Evolutionary conservation across 345 rosid species (phyloP), one percentile per base, ranked within the genome.

Genomic region (Ailanthus altissimus): DNA sequence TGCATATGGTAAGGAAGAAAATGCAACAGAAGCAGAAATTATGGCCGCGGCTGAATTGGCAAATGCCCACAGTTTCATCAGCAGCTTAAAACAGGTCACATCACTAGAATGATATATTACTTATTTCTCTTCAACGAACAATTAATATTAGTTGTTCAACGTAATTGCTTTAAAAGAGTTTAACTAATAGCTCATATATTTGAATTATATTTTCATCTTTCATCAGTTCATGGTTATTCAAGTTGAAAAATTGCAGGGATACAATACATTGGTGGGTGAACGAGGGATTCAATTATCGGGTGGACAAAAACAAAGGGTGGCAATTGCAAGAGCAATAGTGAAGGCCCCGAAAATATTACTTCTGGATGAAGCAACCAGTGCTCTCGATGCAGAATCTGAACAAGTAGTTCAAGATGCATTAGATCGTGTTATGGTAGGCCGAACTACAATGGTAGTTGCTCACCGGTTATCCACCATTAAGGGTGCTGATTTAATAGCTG

Each of bases 231-330:
- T 4, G n/a, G 20, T 20, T n/a, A 54, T n/a, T 54, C 0, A 15
- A 51, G 1, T 15, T 5, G 21, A 4, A 8, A 16, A 53, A 49
- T 49, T 20, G 58, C 9, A 54, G 58, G 58, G 58, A 18, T 54
- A 54, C 2, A 8, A 54, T 9, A 54, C 58, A 2, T 0, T 16
- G 58, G 58, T 54, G 9, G 85, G 82, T 5, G 81, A 75, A 61
- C 7, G 77, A 45, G 73, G 79, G 2, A 60, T 43, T 12, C 86
- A 85, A 62, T 75, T 85, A 6, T 82, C 88, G 10, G 84, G 85
- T 7, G 88, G 84, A 18, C 88, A 82, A 47, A 85, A 83, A 65
- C 86, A 85, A 74, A 78, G 86, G 73, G 65, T 86, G 43, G 83
- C 86, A 6, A 72, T 86, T 10, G 86, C 88, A 5, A 42, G 88